These are phyloP conservation scores for Thyridium curvatum DNA, from an alignment of 2,329 filamentous ascomycete genomes.

Conservation along the genomic window DNA sequence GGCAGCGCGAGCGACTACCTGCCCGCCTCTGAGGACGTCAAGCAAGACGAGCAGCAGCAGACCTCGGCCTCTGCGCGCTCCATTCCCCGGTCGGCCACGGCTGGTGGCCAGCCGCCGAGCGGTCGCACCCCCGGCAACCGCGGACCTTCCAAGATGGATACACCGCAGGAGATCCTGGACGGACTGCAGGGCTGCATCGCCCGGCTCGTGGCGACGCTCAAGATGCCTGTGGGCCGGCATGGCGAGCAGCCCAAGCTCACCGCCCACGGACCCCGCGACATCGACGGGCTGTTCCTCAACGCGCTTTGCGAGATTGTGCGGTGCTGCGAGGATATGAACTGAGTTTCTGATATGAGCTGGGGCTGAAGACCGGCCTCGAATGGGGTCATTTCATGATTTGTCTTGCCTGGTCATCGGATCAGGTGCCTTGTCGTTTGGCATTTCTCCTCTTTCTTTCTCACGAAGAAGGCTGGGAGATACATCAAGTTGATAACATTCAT, in stretches of 20 bases:
- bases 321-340: conserved; percentile 25
- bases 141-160: conserved; percentile 19
- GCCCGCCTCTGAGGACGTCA: conserved; percentile 3
- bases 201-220: conserved; percentile 43
- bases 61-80: background rate
- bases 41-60: conserved; percentile 5
- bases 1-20: conserved; percentile 3
- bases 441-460: too few species aligned
- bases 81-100: conserved; percentile 1
- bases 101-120: conserved; percentile 17
- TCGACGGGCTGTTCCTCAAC: conserved; percentile 30
- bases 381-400: too few species aligned
- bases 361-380: too few species aligned
- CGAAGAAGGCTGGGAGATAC: too few species aligned
- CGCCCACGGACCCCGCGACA: conserved; percentile 9
- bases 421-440: too few species aligned
- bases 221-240: conserved; percentile 11
- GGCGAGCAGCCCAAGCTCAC: conserved; percentile 1
- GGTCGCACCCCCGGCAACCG: conserved; percentile 4
- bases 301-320: conserved; percentile 35
- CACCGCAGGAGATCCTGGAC: conserved; percentile 34
- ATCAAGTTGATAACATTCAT: too few species aligned
- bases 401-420: too few species aligned
- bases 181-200: conserved; percentile 45
- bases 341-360: background rate